Percentiles rank a stretch among this genome's conserved stretches.
phyloP scores from a whole-genome alignment of 257 asterid species.

The Mitragyna speciosa region DNA sequence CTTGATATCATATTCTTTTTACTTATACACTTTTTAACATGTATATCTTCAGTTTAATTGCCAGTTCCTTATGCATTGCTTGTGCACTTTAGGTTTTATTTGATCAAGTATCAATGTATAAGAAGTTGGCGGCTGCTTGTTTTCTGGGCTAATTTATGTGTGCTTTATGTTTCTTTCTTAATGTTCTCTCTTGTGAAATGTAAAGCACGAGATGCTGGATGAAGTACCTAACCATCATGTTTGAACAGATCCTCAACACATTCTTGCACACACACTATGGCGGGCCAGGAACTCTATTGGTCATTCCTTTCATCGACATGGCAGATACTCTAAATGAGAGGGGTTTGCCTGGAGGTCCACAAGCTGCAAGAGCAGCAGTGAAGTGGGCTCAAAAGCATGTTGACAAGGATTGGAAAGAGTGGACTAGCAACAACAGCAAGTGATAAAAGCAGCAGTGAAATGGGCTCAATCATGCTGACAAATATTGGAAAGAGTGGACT shows the following conservation, averaged over 20 bases:
- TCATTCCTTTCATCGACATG: constrained; percentile 79
- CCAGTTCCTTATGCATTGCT: background rate
- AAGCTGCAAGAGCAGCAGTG: constrained; percentile 87
- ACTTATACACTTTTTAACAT: no score
- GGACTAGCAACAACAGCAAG: constrained; percentile 63
- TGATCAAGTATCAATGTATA: background rate
- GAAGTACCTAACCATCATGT: background rate
- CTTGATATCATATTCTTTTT: no score
- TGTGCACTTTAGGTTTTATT: background rate
- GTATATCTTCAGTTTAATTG: no score
- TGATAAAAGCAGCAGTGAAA: constrained; percentile 82
- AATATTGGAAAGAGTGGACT: constrained; percentile 86
- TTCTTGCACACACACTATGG: constrained; percentile 86
- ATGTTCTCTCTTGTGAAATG: background rate
- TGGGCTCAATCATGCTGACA: constrained; percentile 89
- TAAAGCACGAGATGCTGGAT: background rate
- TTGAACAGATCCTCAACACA: constrained; percentile 57
- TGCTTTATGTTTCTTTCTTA: background rate
- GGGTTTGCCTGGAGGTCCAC: constrained; percentile 91
- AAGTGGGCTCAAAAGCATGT: constrained; percentile 84
- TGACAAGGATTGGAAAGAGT: constrained; percentile 86
- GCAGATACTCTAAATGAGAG: constrained; percentile 77
- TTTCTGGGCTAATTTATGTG: background rate
- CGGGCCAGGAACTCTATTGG: constrained; percentile 90
- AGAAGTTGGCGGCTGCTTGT: background rate